Evolutionary conservation across 495 filamentous ascomycete species (phyloP).

Genomic region (Tricharina praecox): DNA sequence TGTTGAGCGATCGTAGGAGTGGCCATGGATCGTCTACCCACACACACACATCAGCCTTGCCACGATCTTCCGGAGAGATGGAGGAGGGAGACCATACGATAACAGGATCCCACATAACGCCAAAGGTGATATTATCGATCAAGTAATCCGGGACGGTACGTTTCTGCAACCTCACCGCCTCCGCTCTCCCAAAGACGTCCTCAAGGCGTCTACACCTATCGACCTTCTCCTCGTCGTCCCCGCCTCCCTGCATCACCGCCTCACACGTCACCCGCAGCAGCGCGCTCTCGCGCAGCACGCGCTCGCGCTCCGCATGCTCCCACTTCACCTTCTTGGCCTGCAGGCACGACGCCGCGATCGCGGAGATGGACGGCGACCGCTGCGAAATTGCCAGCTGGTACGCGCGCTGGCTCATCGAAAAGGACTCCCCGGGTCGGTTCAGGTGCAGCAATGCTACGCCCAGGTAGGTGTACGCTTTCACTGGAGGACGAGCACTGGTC

Average conservation of each 20-base stretch:
- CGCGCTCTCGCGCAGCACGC: constrained; percentile 30
- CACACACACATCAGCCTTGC: not conserved
- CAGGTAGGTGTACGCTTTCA: constrained; percentile 76
- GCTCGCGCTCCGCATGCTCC: constrained; percentile 38
- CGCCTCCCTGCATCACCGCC: not conserved
- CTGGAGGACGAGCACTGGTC: too few species aligned
- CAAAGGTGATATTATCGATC: constrained; percentile 78
- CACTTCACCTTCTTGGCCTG: constrained; percentile 63
- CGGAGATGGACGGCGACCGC: constrained; percentile 36
- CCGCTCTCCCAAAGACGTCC: constrained; percentile 44
- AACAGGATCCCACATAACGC: constrained; percentile 84
- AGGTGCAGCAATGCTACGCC: constrained; percentile 68
- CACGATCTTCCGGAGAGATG: not conserved
- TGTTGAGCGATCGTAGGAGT: constrained; percentile 77
- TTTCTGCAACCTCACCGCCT: constrained; percentile 34
- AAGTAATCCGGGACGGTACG: constrained; percentile 71
- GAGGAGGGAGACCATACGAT: constrained; percentile 33
- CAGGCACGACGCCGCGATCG: constrained; percentile 51
- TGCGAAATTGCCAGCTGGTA: constrained; percentile 49
- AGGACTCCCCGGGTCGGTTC: constrained; percentile 55
- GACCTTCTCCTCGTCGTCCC: constrained; percentile 27
- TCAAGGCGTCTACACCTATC: constrained; percentile 35
- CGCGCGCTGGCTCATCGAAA: constrained; percentile 51
- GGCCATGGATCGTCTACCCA: constrained; percentile 55
- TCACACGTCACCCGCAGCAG: constrained; percentile 34